These are phyloP conservation scores for Jasminum sambac DNA, from an alignment of 257 asterid genomes.

Conservation along the genomic window DNA sequence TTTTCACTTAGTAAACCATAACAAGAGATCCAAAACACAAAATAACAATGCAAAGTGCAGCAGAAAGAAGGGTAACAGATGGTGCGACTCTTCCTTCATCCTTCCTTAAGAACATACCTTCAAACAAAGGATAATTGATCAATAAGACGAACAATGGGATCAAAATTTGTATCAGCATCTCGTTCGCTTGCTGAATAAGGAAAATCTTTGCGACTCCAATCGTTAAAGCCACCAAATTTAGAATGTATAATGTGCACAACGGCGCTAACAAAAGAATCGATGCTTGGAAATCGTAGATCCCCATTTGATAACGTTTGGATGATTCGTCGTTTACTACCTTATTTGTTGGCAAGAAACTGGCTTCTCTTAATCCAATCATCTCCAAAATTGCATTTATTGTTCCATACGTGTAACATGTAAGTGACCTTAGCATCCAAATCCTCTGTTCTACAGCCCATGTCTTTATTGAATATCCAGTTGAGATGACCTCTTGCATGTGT, in stretches of 20 bases:
- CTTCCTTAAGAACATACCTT: slow-evolving; percentile 68
- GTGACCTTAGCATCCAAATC: slow-evolving; percentile 63
- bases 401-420: slow-evolving; percentile 51
- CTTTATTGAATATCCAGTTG: slow-evolving; percentile 40
- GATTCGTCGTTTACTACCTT: slow-evolving; percentile 59
- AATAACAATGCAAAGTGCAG: slow-evolving; percentile 19
- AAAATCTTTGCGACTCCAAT: slow-evolving; percentile 35
- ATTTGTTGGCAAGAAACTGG: slow-evolving; percentile 59
- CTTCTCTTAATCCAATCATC: slow-evolving; percentile 40
- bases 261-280: slow-evolving; percentile 45
- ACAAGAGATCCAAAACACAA: slow-evolving; percentile 29
- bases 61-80: slow-evolving; percentile 28
- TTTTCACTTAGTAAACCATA: slow-evolving; percentile 14
- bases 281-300: slow-evolving; percentile 56
- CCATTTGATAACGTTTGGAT: slow-evolving; percentile 36
- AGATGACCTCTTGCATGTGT: slow-evolving; percentile 49
- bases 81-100: slow-evolving; percentile 45
- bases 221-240: slow-evolving; percentile 39
- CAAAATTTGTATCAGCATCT: slow-evolving; percentile 38
- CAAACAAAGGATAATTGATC: slow-evolving; percentile 51
- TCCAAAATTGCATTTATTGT: slow-evolving; percentile 43
- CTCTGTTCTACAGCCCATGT: slow-evolving; percentile 58
- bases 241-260: slow-evolving; percentile 41
- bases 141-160: slow-evolving; percentile 42
- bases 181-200: slow-evolving; percentile 10